A percentile compares a stretch with the other conserved stretches of the same genome.
Evolutionary conservation across 352 stramenopile species (phyloP).

Genomic region (Pythium biforme): DNA sequence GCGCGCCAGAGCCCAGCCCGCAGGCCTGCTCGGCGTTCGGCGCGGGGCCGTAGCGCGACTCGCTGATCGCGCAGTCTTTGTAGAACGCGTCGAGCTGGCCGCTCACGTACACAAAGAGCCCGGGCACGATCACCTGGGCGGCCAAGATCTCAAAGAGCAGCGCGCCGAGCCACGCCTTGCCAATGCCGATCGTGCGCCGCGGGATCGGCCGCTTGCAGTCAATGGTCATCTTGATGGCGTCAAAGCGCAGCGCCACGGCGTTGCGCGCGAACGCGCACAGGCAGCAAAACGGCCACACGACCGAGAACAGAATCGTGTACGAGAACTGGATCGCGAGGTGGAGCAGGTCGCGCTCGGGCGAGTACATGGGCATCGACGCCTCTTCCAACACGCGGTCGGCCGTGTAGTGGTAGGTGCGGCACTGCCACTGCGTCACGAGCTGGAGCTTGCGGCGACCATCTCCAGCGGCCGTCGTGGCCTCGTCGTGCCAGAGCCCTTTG

Average conservation of each 20-base stretch:
- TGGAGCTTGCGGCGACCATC: constrained; percentile 19
- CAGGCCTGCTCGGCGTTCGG: constrained; percentile 14
- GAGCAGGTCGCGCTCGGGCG: constrained; percentile 48
- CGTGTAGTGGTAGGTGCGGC: constrained; percentile 58
- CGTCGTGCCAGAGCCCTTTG: constrained; percentile 34
- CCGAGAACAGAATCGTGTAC: constrained; percentile 70
- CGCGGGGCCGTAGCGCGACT: constrained; percentile 41
- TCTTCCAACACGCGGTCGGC: constrained; percentile 55
- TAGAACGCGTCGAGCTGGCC: constrained; percentile 63
- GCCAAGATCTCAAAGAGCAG: constrained; percentile 57
- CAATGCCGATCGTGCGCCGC: constrained; percentile 51
- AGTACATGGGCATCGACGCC: constrained; percentile 60
- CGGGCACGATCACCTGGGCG: constrained; percentile 46
- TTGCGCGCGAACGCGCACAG: constrained; percentile 55
- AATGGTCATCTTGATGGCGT: constrained; percentile 65
- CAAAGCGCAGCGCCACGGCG: constrained; percentile 48
- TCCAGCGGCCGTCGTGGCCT: neutral
- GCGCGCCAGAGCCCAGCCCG: constrained; percentile 14
- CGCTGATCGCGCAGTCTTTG: constrained; percentile 33
- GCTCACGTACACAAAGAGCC: constrained; percentile 63
- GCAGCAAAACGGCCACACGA: constrained; percentile 64
- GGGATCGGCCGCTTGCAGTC: constrained; percentile 61
- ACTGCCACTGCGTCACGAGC: constrained; percentile 56
- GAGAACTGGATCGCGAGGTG: constrained; percentile 69
- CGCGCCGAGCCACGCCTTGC: constrained; percentile 42